Evolutionary conservation across 192 early-diverging fungal genomes (phyloP), one percentile per base, ranked within the genome.

Genomic region (Linnemannia elongata): DNA sequence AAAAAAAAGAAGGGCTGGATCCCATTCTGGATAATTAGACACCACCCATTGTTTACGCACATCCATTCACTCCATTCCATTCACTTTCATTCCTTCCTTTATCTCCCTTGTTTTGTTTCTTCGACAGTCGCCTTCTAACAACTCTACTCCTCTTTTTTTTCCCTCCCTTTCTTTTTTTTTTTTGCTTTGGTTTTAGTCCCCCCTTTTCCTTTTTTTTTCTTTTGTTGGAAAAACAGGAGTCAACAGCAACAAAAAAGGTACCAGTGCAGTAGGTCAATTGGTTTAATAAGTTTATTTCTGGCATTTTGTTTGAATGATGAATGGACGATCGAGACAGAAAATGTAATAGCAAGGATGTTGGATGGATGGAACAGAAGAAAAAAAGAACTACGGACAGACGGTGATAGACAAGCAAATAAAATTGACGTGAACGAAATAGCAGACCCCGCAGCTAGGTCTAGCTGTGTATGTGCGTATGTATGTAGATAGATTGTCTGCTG

Each of bases 171-270:
- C 10, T 10, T 27, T 60, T 22, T n/a, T n/a, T 60, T 33, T 33
- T 33, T 66, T 66, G 1, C 33, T 10, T 15, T 66, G 6, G 8
- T 30, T 15, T 66, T 33, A 6, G 2, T 15, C 60, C 60, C 60
- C 60, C n/a, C 24, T 27, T 57, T 66, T 66, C 24, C 24, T 30
- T 10, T 24, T 66, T 55, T 55, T 66, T 57, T 57, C n/a, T 27
- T 57, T 66, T 27, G 60, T 55, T 55, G 60, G 60, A 33, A 35
- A 66, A 66, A 66, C 60, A 66, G 60, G 60, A 66, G 60, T 27
- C n/a, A 27, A 60, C 15, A 22, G 12, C 9, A 45, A 45, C 2
- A 52, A 52, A 52, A 52, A 52, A 22, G 49, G 49, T 22, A 52
- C 49, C 0, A 52, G 44, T 15, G 44, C 44, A 45, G 15, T 52